Evolutionary conservation across 129 eudicot species (phyloP), one percentile per base, ranked within the genome.

Genomic region (Tanacetum coccineum): DNA sequence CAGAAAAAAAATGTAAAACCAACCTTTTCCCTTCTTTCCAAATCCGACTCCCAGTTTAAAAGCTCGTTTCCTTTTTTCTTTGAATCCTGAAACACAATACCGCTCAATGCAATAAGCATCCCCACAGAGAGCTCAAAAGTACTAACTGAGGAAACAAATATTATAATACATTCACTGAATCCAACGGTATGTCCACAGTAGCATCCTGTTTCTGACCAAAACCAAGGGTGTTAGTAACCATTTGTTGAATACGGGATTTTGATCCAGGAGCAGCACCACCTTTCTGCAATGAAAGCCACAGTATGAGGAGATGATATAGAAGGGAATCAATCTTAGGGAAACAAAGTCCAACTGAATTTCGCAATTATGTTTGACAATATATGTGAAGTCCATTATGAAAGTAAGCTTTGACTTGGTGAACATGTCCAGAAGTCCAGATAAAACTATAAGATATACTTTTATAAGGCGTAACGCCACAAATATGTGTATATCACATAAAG

Each of bases 121-220:
- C 59, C 70, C 39, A 49, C 42, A 74, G 55, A 25, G 30, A 26
- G 44, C 28, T n/a, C n/a, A 47, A 54, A 72, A 63, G 6, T 49
- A 64, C 22, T 45, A 50, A 60, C 13, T 21, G 6, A 58, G 9
- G 42, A 62, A 22, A 70, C 15, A 40, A 63, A 22, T 76, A 62
- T 52, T 20, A 67, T 56, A 74, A 81, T 88, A 88, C 95, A 84
- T 86, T 88, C 83, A 74, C 69, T n/a, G 85, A 47, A 76, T 86
- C 98, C 84, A 92, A 60, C 50, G 98, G 91, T 64, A 92, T 80
- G 75, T 92, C 98, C 64, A 78, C 98, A 48, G 85, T 88, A 25
- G 96, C 98, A 78, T 88, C 98, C 80, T 88, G 91, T 72, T 92
- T 92, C 74, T 86, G 96, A 28, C 98, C 91, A 74, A 92, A 82